Evolutionary conservation across 2,329 filamentous ascomycete genomes (phyloP), one percentile per base, ranked within the genome.

Genomic region (Rutstroemia sp.): DNA sequence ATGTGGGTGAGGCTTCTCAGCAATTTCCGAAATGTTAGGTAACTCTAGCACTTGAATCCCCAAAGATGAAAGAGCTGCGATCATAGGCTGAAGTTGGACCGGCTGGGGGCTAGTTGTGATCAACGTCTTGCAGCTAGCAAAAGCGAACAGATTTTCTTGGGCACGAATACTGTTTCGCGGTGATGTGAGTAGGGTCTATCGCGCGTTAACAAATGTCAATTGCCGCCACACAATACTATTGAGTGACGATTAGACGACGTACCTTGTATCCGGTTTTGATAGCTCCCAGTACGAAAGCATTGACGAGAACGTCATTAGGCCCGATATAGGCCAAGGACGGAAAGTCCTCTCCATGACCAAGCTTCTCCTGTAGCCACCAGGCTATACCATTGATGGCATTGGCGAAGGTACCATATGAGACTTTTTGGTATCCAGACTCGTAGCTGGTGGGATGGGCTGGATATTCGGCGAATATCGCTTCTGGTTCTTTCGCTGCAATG

Each of bases 271-370:
- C 54, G 39, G 49, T 5, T 17, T 57, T 57, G 25, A 53, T 44
- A 39, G 48, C 54, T n/a, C 30, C 54, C 7, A 57, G 23, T 23
- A 57, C 16, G 3, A 52, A 45, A 3, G 48, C 41, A 41, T 45
- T 47, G 17, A 37, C 17, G 1, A 25, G 16, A 16, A 52, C 41
- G 42, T 53, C 54, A 16, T 57, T 57, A 0, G 54, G 30, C 0
- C 74, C 76, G 51, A 77, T 71, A 62, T 76, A 78, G 1, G 74
- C 72, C 34, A 78, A 67, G 0, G 73, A 73, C 1, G 70, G 72
- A 48, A 72, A 71, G 12, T 42, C 44, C 25, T 53, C 12, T 1
- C 51, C 41, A n/a, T 5, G 23, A 5, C 58, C 60, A 5, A 63
- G 17, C 16, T 30, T 37, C 12, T 59, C 30, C 23, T 56, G 25